Conservation (phyloP, 306 rosid genomes). For the Erythrophleum fordii region DNA sequence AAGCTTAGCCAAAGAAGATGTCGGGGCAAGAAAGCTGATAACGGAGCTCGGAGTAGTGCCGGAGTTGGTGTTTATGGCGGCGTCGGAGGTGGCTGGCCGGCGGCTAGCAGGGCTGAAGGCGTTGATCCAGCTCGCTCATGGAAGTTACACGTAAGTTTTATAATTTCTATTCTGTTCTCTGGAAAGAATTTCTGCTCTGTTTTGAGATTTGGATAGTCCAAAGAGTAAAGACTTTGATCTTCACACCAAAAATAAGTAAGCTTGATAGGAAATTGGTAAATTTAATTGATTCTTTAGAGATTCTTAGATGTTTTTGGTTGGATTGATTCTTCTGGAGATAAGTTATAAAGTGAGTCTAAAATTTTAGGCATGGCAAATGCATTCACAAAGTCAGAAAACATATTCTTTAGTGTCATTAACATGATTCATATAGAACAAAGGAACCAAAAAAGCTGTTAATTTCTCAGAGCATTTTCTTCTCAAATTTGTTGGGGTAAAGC, state of each 20-base stretch:
- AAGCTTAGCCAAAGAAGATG: slow-evolving; percentile 65
- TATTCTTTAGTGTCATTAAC: too few species aligned
- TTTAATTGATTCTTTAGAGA: slow-evolving; percentile 17
- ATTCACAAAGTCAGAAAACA: not conserved
- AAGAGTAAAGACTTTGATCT: slow-evolving; percentile 2
- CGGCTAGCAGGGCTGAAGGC: slow-evolving; percentile 60
- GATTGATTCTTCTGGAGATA: not conserved
- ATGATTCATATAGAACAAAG: not conserved
- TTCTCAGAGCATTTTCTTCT: not conserved
- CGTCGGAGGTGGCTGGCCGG: slow-evolving; percentile 47
- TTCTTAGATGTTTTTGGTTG: slow-evolving; percentile 5
- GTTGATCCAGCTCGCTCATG: slow-evolving; percentile 73
- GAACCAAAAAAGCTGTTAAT: not conserved
- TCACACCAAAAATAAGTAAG: not conserved
- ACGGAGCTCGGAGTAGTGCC: slow-evolving; percentile 87
- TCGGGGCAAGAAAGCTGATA: slow-evolving; percentile 67
- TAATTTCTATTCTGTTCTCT: slow-evolving; percentile 1
- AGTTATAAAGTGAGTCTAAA: too few species aligned
- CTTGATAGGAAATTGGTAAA: slow-evolving; percentile 11
- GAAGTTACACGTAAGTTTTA: slow-evolving; percentile 74
- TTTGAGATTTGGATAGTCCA: not conserved
- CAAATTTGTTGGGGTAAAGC: slow-evolving; percentile 3
- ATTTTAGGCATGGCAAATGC: too few species aligned
- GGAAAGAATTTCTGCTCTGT: not conserved
- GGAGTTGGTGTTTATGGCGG: slow-evolving; percentile 76